Evolutionary conservation across 2,329 filamentous ascomycete species (phyloP).

Genomic region (Diplocarpon rosae): DNA sequence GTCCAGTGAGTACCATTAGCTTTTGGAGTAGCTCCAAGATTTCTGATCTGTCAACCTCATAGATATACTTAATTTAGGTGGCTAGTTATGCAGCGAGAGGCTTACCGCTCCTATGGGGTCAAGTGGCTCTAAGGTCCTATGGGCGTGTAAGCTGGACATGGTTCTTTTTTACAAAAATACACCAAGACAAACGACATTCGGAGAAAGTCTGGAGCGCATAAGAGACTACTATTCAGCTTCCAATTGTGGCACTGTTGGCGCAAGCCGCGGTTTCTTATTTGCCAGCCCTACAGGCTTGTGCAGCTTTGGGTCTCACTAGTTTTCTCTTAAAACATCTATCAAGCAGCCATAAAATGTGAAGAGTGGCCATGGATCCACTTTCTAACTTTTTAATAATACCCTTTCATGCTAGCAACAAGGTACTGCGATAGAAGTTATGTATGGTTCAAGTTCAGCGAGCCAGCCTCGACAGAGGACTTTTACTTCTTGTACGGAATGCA

Average conservation of each 20-base stretch:
- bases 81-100: not conserved
- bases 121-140: not conserved
- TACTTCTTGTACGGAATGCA: slow-evolving; percentile 20
- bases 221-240: slow-evolving; percentile 9
- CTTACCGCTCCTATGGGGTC: not conserved
- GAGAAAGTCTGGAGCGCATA: not conserved
- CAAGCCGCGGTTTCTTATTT: slow-evolving; percentile 5
- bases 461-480: slow-evolving; percentile 17
- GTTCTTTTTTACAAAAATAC: slow-evolving; percentile 7
- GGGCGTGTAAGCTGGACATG: slow-evolving; percentile 5
- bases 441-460: slow-evolving; percentile 11
- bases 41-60: too few species aligned
- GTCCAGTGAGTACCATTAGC: too few species aligned
- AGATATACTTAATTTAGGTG: too few species aligned
- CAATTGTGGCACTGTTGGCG: slow-evolving; percentile 10
- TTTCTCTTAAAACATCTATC: slow-evolving; percentile 12
- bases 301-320: slow-evolving; percentile 6
- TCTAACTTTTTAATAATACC: slow-evolving; percentile 1
- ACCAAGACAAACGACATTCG: not conserved
- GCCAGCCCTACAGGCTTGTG: slow-evolving; percentile 8
- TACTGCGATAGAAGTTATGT: slow-evolving; percentile 15
- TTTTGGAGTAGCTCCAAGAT: too few species aligned
- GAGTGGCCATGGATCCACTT: not conserved
- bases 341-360: slow-evolving; percentile 9
- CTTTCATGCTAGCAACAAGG: not conserved